Evolutionary conservation across 2,329 filamentous ascomycete genomes (phyloP).

Genomic region (Ophiosphaerella korrae): DNA sequence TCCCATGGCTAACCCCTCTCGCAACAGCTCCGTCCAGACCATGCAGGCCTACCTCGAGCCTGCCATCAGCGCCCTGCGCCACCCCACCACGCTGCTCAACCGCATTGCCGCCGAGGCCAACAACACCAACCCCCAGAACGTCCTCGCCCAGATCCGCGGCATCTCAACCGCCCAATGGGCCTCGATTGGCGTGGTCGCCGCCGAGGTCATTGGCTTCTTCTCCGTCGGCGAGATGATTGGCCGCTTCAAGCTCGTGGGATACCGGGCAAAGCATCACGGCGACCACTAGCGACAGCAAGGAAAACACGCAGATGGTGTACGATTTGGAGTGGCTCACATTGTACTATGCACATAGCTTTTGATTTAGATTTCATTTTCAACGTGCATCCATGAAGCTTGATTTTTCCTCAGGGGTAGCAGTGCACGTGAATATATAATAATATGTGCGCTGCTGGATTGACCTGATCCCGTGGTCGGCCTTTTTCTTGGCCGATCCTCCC

Average conservation of each 20-base stretch:
- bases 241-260: slow-evolving; percentile 92
- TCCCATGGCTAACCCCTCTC: slow-evolving; percentile 24
- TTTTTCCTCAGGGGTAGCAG: too few species aligned
- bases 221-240: slow-evolving; percentile 97
- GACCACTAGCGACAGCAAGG: slow-evolving; percentile 18
- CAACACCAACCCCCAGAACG: slow-evolving; percentile 51
- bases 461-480: slow-evolving; percentile 12
- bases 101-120: slow-evolving; percentile 47
- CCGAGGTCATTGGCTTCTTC: slow-evolving; percentile 95
- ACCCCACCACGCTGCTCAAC: slow-evolving; percentile 66
- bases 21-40: slow-evolving; percentile 71
- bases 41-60: slow-evolving; percentile 88
- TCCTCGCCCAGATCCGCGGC: slow-evolving; percentile 68
- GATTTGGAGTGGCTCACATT: slow-evolving; percentile 34
- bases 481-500: slow-evolving; percentile 20
- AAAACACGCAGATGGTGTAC: slow-evolving; percentile 19
- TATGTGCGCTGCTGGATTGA: too few species aligned
- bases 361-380: slow-evolving; percentile 45
- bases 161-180: slow-evolving; percentile 73
- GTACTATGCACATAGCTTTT: slow-evolving; percentile 49
- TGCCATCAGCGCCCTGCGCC: slow-evolving; percentile 70
- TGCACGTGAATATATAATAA: too few species aligned
- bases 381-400: slow-evolving; percentile 31
- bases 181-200: slow-evolving; percentile 75
- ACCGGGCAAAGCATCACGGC: slow-evolving; percentile 55